Base-by-base conservation (phyloP, 2,329 filamentous ascomycete genomes). In the Fusarium scirpi region DNA sequence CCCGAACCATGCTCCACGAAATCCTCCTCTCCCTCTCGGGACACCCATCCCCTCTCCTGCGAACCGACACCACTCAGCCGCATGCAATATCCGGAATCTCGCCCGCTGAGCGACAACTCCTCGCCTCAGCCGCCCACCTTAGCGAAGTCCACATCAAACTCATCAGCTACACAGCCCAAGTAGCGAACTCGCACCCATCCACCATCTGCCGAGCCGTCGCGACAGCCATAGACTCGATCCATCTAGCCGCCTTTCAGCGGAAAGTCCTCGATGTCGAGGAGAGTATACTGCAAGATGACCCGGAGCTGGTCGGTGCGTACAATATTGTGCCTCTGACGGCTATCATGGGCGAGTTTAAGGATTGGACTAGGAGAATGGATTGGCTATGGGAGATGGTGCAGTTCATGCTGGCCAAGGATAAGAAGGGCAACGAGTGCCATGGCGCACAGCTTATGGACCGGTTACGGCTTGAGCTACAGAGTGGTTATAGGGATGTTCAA, bases 1-100 rank as follows among this genome's bases (percentile, higher is more conserved):
- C 53, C 48, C 38, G 60, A 54, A 64, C 22, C 73, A 99, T 99
- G 96, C 92, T 99, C 80, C 96, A 98, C 88, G 96, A 99, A 86
- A 94, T 99, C 84, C 90, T 98, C 81, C 91, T 99, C 81, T 95
- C 94, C 80, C 90, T 98, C 81, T 97, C 94, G 76, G 95, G 96
- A 73, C 93, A 98, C 82, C 92, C 93, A 70, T 98, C 95, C 71
- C 92, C 94, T 73, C 89, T 98, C 78, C 92, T 98, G 83, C 87
- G 88, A 79, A 78, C 82, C 74, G 79, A 84, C 74, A 77, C 81
- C 75, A 80, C 84, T 74, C 84, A 82, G 70, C 78, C 82, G 77
- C 80, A 82, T 74, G 78, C 84, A 56, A 76, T 81, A 76, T 79
- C 83, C 74, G 78, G 86, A 77, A 80, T 91, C 77, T 93, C 94